These are phyloP conservation scores for Luzula sylvatica DNA, from an alignment of 176 grass and related monocot genomes.

Conservation along the genomic window DNA sequence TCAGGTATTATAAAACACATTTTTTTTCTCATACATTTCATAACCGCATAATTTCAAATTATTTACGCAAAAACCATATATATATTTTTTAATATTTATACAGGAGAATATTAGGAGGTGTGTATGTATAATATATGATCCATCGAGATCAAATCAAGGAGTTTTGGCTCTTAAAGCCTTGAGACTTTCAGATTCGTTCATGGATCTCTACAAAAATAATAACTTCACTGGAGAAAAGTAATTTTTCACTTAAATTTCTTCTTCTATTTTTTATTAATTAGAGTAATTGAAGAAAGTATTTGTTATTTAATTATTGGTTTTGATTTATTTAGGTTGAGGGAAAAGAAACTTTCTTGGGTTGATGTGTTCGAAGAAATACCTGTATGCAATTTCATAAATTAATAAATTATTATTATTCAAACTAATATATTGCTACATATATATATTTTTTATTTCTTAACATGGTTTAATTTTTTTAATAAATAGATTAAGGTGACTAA, in stretches of 20 bases:
- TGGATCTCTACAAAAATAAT: constrained; percentile 86
- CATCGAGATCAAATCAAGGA: constrained; percentile 88
- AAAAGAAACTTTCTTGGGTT: constrained; percentile 98
- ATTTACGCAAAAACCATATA: not conserved
- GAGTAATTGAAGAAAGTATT: not conserved
- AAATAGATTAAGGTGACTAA: constrained; percentile 96
- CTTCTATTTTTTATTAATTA: not conserved
- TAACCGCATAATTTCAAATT: no score
- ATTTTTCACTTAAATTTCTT: constrained; percentile 5
- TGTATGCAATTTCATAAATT: constrained; percentile 26
- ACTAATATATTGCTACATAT: not conserved
- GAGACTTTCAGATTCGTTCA: constrained; percentile 92
- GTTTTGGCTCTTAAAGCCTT: constrained; percentile 95
- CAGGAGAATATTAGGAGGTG: constrained; percentile 94
- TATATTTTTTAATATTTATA: constrained; percentile 12
- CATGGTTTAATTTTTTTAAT: constrained; percentile 6
- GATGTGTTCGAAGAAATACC: constrained; percentile 98
- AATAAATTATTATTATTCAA: not conserved
- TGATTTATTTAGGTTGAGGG: constrained; percentile 60
- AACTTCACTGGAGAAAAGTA: constrained; percentile 98
- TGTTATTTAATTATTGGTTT: not conserved
- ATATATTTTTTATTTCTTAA: not conserved
- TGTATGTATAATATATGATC: constrained; percentile 94
- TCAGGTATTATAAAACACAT: constrained; percentile 40
- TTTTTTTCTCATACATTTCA: not conserved